phyloP scores from a whole-genome alignment of 768 basidiomycete genomes.

The Serendipita sp. region DNA sequence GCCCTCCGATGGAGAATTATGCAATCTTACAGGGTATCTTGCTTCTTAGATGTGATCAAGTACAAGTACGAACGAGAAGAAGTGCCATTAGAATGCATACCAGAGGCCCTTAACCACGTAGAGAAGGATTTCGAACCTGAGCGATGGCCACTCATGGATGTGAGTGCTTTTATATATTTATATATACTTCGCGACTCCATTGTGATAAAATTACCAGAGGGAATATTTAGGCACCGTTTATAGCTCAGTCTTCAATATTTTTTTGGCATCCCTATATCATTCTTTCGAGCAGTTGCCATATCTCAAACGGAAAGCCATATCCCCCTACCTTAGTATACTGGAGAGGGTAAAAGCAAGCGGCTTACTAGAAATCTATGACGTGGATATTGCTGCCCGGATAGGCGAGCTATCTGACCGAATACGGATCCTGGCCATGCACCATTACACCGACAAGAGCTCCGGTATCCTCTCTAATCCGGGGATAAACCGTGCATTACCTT shows the following conservation, averaged over 20 bases:
- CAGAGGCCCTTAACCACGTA: constrained; percentile 69
- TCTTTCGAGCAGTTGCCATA: constrained; percentile 60
- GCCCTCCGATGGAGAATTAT: constrained; percentile 81
- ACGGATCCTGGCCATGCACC: constrained; percentile 39
- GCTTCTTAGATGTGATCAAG: constrained; percentile 74
- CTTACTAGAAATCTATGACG: constrained; percentile 54
- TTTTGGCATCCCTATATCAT: constrained; percentile 73
- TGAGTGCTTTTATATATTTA: constrained; percentile 27
- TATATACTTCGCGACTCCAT: constrained; percentile 7
- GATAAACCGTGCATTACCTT: constrained; percentile 64
- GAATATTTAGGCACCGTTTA: constrained; percentile 56
- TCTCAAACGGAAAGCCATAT: constrained; percentile 54
- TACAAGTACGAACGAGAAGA: constrained; percentile 77
- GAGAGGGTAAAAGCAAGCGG: constrained; percentile 54
- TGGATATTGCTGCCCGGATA: constrained; percentile 53
- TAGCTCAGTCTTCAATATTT: constrained; percentile 66
- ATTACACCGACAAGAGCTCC: constrained; percentile 46
- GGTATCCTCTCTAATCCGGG: constrained; percentile 55
- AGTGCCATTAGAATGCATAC: constrained; percentile 88
- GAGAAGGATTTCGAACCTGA: constrained; percentile 56
- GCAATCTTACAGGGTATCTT: constrained; percentile 56
- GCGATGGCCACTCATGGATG: constrained; percentile 69
- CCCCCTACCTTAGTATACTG: constrained; percentile 48
- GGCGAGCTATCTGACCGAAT: constrained; percentile 52
- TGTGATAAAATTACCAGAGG: constrained; percentile 24